Evolutionary conservation across 345 rosid genomes (phyloP).

Genomic region (Clausena lansium): DNA sequence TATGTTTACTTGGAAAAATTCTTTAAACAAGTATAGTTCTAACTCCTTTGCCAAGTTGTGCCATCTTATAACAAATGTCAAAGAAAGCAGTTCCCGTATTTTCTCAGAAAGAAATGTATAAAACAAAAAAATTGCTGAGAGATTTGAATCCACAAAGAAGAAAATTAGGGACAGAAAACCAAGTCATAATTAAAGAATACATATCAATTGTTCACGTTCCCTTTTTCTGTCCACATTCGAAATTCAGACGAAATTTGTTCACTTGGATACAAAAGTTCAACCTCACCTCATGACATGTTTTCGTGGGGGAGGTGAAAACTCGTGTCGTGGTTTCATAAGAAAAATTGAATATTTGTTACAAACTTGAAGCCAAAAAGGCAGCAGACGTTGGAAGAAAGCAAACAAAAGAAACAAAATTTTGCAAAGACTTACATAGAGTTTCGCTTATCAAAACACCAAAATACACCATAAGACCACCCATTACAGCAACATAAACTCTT

Average conservation of each 20-base stretch:
- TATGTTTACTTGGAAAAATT: neutral
- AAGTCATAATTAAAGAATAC: neutral
- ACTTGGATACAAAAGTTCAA: constrained; percentile 1
- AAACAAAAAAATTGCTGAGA: neutral
- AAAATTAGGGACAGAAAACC: neutral
- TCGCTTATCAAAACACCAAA: constrained; percentile 70
- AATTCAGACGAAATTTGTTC: neutral
- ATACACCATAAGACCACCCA: constrained; percentile 87
- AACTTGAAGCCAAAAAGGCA: constrained; percentile 4
- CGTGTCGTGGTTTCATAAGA: neutral
- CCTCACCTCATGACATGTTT: neutral
- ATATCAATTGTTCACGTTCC: neutral
- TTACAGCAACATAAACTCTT: constrained; percentile 62
- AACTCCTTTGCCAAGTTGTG: neutral
- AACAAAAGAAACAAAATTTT: neutral
- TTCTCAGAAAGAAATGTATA: neutral
- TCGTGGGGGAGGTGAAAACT: too few relatives aligned
- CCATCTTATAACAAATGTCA: neutral
- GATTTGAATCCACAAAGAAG: constrained; percentile 1
- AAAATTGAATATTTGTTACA: neutral
- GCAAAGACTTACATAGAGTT: constrained; percentile 56
- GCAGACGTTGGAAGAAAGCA: neutral
- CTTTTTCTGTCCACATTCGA: neutral
- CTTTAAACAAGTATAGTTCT: neutral
- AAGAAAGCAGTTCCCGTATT: neutral